Conservation (phyloP, 257 asterid genomes). For the Cynanchum wilfordii region DNA sequence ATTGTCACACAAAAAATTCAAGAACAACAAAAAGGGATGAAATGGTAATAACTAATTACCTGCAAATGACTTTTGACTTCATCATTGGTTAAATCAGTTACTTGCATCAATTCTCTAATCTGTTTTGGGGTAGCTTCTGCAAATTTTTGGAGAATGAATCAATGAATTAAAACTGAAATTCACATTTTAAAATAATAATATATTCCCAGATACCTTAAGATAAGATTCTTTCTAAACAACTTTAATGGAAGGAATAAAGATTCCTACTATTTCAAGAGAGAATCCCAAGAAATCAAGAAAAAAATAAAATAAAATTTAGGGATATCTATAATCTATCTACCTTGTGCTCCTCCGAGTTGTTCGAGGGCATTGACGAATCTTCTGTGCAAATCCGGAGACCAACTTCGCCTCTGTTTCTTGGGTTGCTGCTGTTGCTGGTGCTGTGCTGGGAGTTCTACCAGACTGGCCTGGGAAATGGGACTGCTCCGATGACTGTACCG, state of each 20-base stretch:
- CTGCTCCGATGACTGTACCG: neutral
- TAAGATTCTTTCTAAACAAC: neutral
- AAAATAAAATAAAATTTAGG: neutral
- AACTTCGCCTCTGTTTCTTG: conserved; percentile 65
- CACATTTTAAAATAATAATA: too few relatives aligned
- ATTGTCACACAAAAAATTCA: too few relatives aligned
- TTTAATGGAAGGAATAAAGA: neutral
- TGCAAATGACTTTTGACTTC: conserved; percentile 48
- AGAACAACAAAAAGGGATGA: too few relatives aligned
- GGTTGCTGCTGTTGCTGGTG: conserved; percentile 2
- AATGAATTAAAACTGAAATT: neutral
- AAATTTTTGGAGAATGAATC: neutral
- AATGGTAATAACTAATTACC: conserved; percentile 6
- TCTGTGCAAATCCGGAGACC: conserved; percentile 63
- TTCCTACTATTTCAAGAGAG: neutral
- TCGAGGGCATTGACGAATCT: conserved; percentile 51
- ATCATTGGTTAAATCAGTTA: conserved; percentile 33
- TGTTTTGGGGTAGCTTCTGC: conserved; percentile 42
- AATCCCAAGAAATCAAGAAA: neutral
- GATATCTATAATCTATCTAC: conserved; percentile 20
- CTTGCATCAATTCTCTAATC: conserved; percentile 37
- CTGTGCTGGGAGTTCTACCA: conserved; percentile 1
- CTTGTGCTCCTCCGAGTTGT: conserved; percentile 56
- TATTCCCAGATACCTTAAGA: neutral
- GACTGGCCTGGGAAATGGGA: too few relatives aligned